Conservation (phyloP, 306 rosid species). For the Boehmeria nivea region DNA sequence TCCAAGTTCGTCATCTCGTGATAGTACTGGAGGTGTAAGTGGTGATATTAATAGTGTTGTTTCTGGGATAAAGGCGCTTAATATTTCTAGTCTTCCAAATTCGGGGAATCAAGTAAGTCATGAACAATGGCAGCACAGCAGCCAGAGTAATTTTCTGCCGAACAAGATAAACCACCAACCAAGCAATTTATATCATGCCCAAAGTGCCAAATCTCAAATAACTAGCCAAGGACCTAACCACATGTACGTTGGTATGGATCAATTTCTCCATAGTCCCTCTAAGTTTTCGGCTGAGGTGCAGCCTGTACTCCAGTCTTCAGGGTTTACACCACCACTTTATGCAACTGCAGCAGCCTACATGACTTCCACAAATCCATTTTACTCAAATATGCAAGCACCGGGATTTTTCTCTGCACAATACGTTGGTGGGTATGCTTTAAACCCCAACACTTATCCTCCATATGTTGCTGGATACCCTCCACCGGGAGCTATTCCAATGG, state of each 20-base stretch:
- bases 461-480: slow-evolving; percentile 46
- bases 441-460: slow-evolving; percentile 36
- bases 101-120: slow-evolving; percentile 32
- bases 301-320: slow-evolving; percentile 40
- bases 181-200: slow-evolving; percentile 31
- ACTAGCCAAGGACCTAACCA: slow-evolving; percentile 36
- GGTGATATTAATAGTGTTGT: slow-evolving; percentile 23
- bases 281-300: slow-evolving; percentile 42
- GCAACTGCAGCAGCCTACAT: slow-evolving; percentile 42
- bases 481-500: slow-evolving; percentile 42
- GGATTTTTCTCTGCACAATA: slow-evolving; percentile 40
- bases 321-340: slow-evolving; percentile 42
- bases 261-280: slow-evolving; percentile 30
- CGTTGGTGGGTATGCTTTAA: slow-evolving; percentile 44
- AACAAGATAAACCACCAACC: slow-evolving; percentile 24
- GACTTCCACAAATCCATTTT: slow-evolving; percentile 43
- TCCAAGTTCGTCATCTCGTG: slow-evolving; percentile 21
- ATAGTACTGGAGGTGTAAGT: slow-evolving; percentile 17
- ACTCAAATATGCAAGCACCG: slow-evolving; percentile 41
- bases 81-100: slow-evolving; percentile 29
- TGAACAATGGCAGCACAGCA: slow-evolving; percentile 37
- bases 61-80: slow-evolving; percentile 44
- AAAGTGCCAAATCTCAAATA: slow-evolving; percentile 29
- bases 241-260: slow-evolving; percentile 32
- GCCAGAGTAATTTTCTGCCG: slow-evolving; percentile 39